These are phyloP conservation scores for Cyclocybe aegerita DNA, from an alignment of 768 basidiomycete genomes.

Conservation along the genomic window DNA sequence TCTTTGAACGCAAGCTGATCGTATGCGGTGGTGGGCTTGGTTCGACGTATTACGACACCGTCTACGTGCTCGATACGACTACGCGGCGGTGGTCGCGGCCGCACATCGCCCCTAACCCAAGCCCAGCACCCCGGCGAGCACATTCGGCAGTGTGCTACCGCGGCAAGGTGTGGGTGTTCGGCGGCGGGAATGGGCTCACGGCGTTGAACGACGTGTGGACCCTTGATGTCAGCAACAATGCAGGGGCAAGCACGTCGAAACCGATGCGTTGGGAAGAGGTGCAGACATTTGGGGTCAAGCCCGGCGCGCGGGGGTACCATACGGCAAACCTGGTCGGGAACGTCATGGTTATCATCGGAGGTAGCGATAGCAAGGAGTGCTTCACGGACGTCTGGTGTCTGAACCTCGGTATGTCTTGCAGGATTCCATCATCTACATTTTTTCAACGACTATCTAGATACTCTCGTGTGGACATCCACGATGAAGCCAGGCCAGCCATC, in stretches of 20 bases:
- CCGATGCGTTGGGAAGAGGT: slow-evolving; percentile 44
- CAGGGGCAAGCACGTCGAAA: slow-evolving; percentile 14
- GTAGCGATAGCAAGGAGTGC: slow-evolving; percentile 86
- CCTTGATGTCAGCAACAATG: slow-evolving; percentile 52
- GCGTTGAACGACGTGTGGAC: slow-evolving; percentile 92
- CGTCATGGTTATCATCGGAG: slow-evolving; percentile 87
- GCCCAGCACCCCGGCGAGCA: slow-evolving; percentile 74
- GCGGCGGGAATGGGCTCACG: slow-evolving; percentile 90
- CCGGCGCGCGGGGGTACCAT: slow-evolving; percentile 81
- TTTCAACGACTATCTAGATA: slow-evolving; percentile 28
- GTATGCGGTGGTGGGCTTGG: slow-evolving; percentile 89
- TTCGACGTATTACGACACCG: slow-evolving; percentile 76
- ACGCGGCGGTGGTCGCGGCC: slow-evolving; percentile 67
- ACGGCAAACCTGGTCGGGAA: slow-evolving; percentile 85
- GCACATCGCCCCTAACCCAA: slow-evolving; percentile 30
- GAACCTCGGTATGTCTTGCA: slow-evolving; percentile 60
- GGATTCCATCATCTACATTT: neutral
- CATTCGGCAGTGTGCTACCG: slow-evolving; percentile 81
- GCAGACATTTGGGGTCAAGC: slow-evolving; percentile 53
- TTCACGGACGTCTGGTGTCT: slow-evolving; percentile 89
- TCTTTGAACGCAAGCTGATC: slow-evolving; percentile 77
- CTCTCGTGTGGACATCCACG: slow-evolving; percentile 40
- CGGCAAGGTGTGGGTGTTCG: slow-evolving; percentile 81
- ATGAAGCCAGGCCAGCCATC: slow-evolving; percentile 37
- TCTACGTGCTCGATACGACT: slow-evolving; percentile 81